Evolutionary conservation across 768 basidiomycete species (phyloP), one percentile per base, ranked within the genome.

Genomic region (button mushroom (Agaricus bisporus)): DNA sequence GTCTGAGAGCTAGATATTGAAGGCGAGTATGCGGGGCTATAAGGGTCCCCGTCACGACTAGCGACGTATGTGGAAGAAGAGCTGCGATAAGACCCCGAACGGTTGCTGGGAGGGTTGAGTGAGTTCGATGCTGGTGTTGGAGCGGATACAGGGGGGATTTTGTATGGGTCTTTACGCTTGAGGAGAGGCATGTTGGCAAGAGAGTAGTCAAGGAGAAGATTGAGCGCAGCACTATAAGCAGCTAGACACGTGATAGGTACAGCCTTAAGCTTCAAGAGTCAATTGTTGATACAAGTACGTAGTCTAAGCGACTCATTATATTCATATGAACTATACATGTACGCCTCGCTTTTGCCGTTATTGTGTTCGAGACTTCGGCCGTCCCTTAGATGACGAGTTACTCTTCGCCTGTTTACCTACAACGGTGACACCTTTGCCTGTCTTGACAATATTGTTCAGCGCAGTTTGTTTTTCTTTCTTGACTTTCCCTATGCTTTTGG

Each of bases 401-500:
- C 68, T 65, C 62, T 72, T 73, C 55, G 66, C 70, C 59, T 69
- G 71, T 68, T 93, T 95, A 20, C 92, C 93, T 39, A 95, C 79
- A 15, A 95, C 84, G 0, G 91, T 94, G 38, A 94, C 87, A 0
- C 93, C 91, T 63, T 82, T 88, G 1, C 91, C 90, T 28, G 75
- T 80, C 64, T 91, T 94, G 26, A 97, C 85, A 8, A 97, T 78
- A 58, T 79, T 86, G 67, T 86, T 83, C 55, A 94, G 71, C 12
- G 90, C 91, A 11, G 78, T 81, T 56, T 91, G 83, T 69, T 98
- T 97, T 70, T 94, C 86, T 62, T 82, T 85, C 68, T 86, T 90
- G 22, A 83, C 75, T 22, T 75, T 74, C 25, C 77, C 71, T 25
- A 73, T 64, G n/a, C 76, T 70, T 59, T 75, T 80, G 51, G 66